A percentile compares a stretch with the other conserved stretches of the same genome.
Evolutionary conservation across 2,329 filamentous ascomycete genomes (phyloP).

Genomic region (Sporothrix pallida): DNA sequence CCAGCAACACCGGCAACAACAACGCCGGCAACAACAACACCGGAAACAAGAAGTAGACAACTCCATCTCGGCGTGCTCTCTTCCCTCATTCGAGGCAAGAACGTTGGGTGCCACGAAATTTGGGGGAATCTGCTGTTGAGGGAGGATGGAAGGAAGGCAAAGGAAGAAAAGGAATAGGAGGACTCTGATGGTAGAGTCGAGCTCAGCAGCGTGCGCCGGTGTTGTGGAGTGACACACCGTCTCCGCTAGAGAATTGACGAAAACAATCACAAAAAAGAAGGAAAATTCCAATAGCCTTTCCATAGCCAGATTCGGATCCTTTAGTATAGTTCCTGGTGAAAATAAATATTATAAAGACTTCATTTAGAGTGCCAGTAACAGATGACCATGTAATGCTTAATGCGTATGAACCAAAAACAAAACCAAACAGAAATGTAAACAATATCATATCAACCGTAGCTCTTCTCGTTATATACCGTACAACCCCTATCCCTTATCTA

Average conservation of each 20-base stretch:
- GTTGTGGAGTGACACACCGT: no score
- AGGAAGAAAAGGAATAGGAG: no score
- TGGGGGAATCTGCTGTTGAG: background rate
- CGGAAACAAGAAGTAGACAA: background rate
- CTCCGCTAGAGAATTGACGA: no score
- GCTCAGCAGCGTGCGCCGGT: no score
- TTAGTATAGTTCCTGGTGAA: background rate
- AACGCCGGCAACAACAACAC: no score
- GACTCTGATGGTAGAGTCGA: no score
- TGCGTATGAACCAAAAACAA: background rate
- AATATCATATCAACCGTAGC: no score
- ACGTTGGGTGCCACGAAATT: background rate
- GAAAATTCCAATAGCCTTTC: no score
- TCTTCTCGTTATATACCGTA: background rate
- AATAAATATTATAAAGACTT: background rate
- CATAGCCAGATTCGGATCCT: no score
- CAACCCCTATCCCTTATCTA: constrained; percentile 41
- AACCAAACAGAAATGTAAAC: background rate
- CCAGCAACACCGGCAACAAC: background rate
- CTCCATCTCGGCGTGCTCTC: background rate
- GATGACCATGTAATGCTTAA: background rate
- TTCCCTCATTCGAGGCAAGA: background rate
- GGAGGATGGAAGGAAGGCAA: no score
- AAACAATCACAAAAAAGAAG: no score
- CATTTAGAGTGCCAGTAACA: background rate